Percentiles rank a stretch among this genome's conserved stretches.
phyloP scores from a whole-genome alignment of 495 filamentous ascomycete genomes.

The Hypoxylon cercidicola region DNA sequence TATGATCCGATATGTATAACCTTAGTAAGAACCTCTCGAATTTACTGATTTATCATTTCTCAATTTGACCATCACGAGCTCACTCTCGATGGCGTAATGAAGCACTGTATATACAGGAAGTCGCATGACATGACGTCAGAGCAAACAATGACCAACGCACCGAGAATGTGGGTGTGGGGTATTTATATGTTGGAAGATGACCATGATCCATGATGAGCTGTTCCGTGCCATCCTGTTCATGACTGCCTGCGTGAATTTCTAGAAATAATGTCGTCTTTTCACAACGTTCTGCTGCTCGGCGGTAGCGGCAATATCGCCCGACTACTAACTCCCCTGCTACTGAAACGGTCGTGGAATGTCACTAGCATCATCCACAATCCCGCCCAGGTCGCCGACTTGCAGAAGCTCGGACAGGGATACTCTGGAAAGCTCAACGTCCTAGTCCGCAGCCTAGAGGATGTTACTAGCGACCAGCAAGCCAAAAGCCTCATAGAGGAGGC shows the following conservation, averaged over 20 bases:
- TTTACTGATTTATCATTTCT: no score
- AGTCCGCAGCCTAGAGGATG: conserved; percentile 74
- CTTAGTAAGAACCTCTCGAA: no score
- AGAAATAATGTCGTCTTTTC: conserved; percentile 37
- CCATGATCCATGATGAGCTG: not conserved
- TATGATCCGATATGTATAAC: no score
- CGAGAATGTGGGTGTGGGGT: conserved; percentile 36
- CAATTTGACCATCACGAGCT: no score
- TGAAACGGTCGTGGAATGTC: conserved; percentile 76
- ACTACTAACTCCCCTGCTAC: conserved; percentile 78
- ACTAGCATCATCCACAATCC: conserved; percentile 80
- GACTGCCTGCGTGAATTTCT: not conserved
- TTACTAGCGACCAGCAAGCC: conserved; percentile 71
- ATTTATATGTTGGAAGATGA: not conserved
- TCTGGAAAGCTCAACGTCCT: conserved; percentile 66
- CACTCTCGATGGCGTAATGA: no score
- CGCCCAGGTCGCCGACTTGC: conserved; percentile 70
- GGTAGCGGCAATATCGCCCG: conserved; percentile 84
- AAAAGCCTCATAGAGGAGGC: conserved; percentile 68
- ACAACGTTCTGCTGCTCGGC: conserved; percentile 76
- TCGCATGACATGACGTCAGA: conserved; percentile 27
- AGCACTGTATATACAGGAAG: conserved; percentile 7
- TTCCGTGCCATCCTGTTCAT: not conserved
- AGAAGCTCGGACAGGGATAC: conserved; percentile 64
- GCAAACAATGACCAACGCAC: conserved; percentile 6